Evolutionary conservation across 768 basidiomycete species (phyloP).

Genomic region (Pholiota conissans): DNA sequence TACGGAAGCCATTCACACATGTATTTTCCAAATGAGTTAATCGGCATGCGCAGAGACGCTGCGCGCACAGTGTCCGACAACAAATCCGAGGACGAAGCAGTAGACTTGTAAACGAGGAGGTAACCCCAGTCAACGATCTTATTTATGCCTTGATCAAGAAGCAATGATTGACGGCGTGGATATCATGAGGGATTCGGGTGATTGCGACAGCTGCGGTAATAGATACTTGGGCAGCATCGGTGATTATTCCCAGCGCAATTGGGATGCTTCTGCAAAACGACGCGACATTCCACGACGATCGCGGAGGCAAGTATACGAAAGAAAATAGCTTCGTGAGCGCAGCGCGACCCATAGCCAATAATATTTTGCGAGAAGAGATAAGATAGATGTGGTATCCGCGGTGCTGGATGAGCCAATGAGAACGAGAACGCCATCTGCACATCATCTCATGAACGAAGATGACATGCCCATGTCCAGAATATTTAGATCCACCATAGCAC

Average conservation of each 20-base stretch:
- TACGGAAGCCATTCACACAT: no score
- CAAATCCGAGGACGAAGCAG: not conserved
- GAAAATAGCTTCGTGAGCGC: not conserved
- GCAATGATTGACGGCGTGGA: not conserved
- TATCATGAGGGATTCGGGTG: not conserved
- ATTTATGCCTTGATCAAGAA: not conserved
- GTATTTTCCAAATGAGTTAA: not conserved
- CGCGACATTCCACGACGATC: not conserved
- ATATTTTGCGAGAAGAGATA: not conserved
- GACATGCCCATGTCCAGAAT: no score
- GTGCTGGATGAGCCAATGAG: no score
- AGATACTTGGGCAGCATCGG: no score
- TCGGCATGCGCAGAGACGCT: no score
- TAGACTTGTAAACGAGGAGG: not conserved
- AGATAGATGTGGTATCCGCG: no score
- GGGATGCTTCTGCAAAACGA: not conserved
- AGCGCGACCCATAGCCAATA: not conserved
- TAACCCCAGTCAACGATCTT: not conserved
- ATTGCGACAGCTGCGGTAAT: not conserved
- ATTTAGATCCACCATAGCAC: no score
- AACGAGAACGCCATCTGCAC: no score
- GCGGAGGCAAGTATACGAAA: not conserved
- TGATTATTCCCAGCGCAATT: not conserved
- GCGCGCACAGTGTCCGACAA: not conserved
- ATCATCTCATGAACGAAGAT: no score